Evolutionary conservation across 148 eudicot species (phyloP), one percentile per base, ranked within the genome.

Genomic region (Nepenthes gracilis): DNA sequence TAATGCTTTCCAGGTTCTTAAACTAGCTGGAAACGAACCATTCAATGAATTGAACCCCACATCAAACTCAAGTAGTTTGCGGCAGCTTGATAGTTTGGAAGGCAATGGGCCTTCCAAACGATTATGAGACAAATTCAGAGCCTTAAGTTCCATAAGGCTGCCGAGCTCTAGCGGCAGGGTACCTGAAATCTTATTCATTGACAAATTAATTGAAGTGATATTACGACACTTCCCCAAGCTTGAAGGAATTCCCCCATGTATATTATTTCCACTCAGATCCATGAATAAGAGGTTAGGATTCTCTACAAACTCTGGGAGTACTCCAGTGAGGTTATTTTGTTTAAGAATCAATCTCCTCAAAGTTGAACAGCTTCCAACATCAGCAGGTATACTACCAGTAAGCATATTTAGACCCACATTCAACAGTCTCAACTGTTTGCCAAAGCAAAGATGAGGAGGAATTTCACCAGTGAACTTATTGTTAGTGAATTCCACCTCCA

Each of bases 401-500:
- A 90, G 75, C 73, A 51, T 64, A 74, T 90, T 90, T 2, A 48
- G 12, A 33, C 86, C 88, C 76, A 90, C 56, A 47, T 62, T 58
- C 15, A 86, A 75, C 64, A 14, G 65, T 57, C 49, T 40, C 60
- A 90, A 57, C 62, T 70, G 71, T 63, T 82, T 86, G 13, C 71
- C 35, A 53, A 65, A 78, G 70, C 97, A 90, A 61, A 90, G 72
- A 57, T 73, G 70, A 23, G 84, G 85, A 4, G 97, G 97, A 36
- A 90, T 80, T 62, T 71, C 69, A 33, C 94, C 88, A 8, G 70
- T 67, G 67, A 90, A 90, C 56, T 67, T 70, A 57, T 90, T 90
- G 57, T 72, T 71, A 0, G 94, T 83, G 69, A 90, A 71, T 11
- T 90, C 97, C 33, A 86, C 62, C 58, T 10, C 36, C 1, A 67